phyloP scores from a whole-genome alignment of 1,139 yeast genomes.

The Yamadazyma friedrichii region DNA sequence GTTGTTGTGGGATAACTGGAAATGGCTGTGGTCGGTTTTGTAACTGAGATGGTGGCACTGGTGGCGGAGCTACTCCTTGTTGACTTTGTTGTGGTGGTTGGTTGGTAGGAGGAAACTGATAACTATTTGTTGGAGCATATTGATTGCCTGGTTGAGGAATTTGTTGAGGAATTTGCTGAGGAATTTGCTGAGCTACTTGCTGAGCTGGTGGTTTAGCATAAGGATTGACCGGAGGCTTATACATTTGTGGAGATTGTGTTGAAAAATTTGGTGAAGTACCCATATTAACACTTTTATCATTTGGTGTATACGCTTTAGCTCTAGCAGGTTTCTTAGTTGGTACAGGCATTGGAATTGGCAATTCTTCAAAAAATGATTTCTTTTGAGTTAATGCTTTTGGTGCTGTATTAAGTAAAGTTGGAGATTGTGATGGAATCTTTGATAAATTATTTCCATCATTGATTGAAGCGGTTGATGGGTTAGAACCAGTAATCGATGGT shows the following conservation, averaged over 20 bases:
- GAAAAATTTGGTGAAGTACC: constrained; percentile 10
- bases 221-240: constrained; percentile 18
- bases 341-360: constrained; percentile 37
- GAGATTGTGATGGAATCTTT: constrained; percentile 9
- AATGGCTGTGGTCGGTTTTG: constrained; percentile 9
- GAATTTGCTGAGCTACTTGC: neutral
- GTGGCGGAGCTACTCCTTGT: neutral
- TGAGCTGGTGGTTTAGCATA: constrained; percentile 12
- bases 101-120: constrained; percentile 1
- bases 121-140: neutral
- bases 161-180: constrained; percentile 1
- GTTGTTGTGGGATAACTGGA: neutral
- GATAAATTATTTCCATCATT: constrained; percentile 2
- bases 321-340: constrained; percentile 27
- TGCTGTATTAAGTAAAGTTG: constrained; percentile 8
- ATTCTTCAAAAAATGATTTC: constrained; percentile 56
- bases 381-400: constrained; percentile 15
- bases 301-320: constrained; percentile 17
- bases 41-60: constrained; percentile 8
- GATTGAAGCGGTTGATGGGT: constrained; percentile 4
- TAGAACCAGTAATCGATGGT: constrained; percentile 3
- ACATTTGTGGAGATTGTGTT: constrained; percentile 11
- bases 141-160: constrained; percentile 1
- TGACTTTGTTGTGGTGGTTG: neutral
- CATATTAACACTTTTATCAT: neutral